Evolutionary conservation across 2,329 filamentous ascomycete species (phyloP), one percentile per base, ranked within the genome.

Genomic region (Talaromyces sp.): DNA sequence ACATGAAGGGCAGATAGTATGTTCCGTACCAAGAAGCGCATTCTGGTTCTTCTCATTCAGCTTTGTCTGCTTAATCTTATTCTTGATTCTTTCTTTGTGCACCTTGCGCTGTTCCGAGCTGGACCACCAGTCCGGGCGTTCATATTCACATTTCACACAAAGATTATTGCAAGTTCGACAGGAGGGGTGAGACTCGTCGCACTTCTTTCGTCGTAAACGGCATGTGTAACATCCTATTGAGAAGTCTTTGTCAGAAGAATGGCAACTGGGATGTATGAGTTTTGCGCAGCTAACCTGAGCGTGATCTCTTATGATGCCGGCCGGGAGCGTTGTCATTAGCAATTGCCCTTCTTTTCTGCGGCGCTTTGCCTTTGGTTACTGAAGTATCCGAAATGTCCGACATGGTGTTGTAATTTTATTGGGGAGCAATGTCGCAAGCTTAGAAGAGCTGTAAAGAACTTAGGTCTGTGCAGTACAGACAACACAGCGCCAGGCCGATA

Each of bases 1-100:
- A 31, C 27, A 31, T 31, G 3, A 7, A 31, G 27, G 27, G 7
- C 4, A 31, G 7, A 31, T 31, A 7, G 7, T 31, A 31, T 31
- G 27, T 31, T 31, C 27, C 27, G 7, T 31, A 31, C 27, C 27
- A 1, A 31, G 27, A 31, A 31, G 27, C 6, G 84, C 80, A 61
- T 87, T 84, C 61, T 87, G 84, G 61, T 87, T 84, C 87, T 97
- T 97, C 81, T 97, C 94, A 31, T 89, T 89, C 70, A 96, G 85
- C 86, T 98, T 98, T 76, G 95, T 98, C 76, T 90, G 88, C 87
- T 97, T 97, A 84, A 99, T 98, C 79, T 94, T 92, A 79, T 90
- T 90, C 85, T 99, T 99, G 85, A 99, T 96, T 71, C 89, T 83
- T 76, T 98, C 95, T 82, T 98, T 99, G 78, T 97, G 92, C 64